Evolutionary conservation across 2,329 filamentous ascomycete genomes (phyloP), one percentile per base, ranked within the genome.

Genomic region (Claviceps sp.): DNA sequence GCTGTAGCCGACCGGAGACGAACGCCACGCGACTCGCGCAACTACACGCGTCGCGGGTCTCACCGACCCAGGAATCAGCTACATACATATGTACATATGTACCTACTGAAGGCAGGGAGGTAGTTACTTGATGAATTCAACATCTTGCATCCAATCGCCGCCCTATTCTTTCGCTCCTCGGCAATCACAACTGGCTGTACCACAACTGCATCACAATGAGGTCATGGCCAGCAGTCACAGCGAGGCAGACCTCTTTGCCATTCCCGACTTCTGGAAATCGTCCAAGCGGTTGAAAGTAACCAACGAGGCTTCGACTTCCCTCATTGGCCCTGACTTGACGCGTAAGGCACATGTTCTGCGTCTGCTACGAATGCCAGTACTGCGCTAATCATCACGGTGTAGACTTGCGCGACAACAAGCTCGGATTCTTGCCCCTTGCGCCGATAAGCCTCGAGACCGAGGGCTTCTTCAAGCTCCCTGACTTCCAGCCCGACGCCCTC

Each of bases 261-360:
- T 82, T 46, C 79, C 79, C 41, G 73, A 82, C 60, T 75, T 85
- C 55, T 80, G 76, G 74, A 70, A 70, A 52, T 67, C 73, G 26
- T 79, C 82, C 2, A 71, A 67, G 57, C 74, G 75, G 64, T 65
- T 77, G 40, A 65, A 62, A 47, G 36, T 61, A 22, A 54, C 53
- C 22, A 49, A 48, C 37, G 56, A 61, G 22, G 43, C 56, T 26
- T 47, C 54, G 18, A 53, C 60, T 43, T 55, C 62, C 8, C 74
- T 78, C 60, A 80, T 81, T 61, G 61, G 67, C 24, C 61, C 70
- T 2, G 58, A 70, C 5, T 53, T 72, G 2, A 59, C 61, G 49
- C 60, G 69, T 69, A 55, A 48, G 54, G 16, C 46, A 50, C 14
- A 26, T 11, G 2, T 5, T 6, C 47, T 18, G 3, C 8, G 8